Evolutionary conservation across 257 asterid species (phyloP), one percentile per base, ranked within the genome.

Genomic region (Solanum dulcamara): DNA sequence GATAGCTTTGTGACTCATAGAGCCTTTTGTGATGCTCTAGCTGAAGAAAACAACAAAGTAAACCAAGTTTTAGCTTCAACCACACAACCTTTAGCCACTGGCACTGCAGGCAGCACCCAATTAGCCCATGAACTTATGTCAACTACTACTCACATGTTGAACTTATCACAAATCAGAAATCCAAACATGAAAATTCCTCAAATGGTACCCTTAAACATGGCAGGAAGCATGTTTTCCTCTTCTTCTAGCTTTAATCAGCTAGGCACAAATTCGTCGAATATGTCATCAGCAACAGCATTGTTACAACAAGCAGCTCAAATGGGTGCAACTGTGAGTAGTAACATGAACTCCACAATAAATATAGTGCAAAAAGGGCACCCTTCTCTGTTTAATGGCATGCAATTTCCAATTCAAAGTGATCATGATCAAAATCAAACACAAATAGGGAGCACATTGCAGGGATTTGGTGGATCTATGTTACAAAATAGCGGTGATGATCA

Each of bases 281-380:
- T 84, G 42, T 84, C 81, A 72, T 74, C 86, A 10, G 86, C 86
- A 12, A 84, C 86, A 24, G 83, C 83, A 2, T 18, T 71, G 60
- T 71, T 72, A 35, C 86, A 84, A 46, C 80, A 84, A 55, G 86
- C 86, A 53, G 86, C 86, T 15, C 86, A 84, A 84, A 72, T 84
- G 70, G 83, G 86, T 50, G 57, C 75, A 70, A 55, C 53, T 26
- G 40, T 84, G 60, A 71, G 53, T 26, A 24, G 57, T 32, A 72
- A 13, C 26, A 53, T 35, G n/a, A 51, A 44, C 59, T 75, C 82
- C 46, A 22, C 79, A 18, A 18, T 68, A 35, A 68, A 50, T 6
- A 1, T 35, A 14, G 48, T 35, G 12, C 79, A 35, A 68, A 68
- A 33, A 68, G 46, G 28, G 15, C 35, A 35, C 48, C 28, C 17